These are phyloP conservation scores for Phytopythium aichiense DNA, from an alignment of 352 stramenopile genomes.

Conservation along the genomic window DNA sequence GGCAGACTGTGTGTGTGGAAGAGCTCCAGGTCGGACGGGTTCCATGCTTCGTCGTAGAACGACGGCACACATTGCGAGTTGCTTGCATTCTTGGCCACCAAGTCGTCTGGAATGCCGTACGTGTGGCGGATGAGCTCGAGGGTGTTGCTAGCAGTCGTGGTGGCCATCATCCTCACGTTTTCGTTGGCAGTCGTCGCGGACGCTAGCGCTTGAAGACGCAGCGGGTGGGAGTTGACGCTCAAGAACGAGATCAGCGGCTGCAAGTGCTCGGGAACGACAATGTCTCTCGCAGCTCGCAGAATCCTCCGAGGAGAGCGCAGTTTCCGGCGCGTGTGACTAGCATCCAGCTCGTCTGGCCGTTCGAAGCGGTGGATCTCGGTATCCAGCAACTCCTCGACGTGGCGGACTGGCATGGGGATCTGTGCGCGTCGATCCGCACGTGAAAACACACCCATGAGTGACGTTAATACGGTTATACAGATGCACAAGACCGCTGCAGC, in stretches of 20 bases:
- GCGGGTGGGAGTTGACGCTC: slow-evolving; percentile 63
- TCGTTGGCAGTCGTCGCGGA: slow-evolving; percentile 16
- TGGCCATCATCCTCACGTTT: not conserved
- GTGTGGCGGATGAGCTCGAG: slow-evolving; percentile 44
- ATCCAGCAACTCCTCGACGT: slow-evolving; percentile 43
- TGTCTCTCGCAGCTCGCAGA: slow-evolving; percentile 27
- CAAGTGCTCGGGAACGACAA: slow-evolving; percentile 39
- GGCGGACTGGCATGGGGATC: slow-evolving; percentile 7
- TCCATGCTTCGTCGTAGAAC: slow-evolving; percentile 76
- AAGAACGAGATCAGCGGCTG: slow-evolving; percentile 50
- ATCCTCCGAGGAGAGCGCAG: slow-evolving; percentile 22
- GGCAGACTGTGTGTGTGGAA: slow-evolving; percentile 61
- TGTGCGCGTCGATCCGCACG: slow-evolving; percentile 31
- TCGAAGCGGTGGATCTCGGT: slow-evolving; percentile 53
- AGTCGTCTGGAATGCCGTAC: slow-evolving; percentile 64
- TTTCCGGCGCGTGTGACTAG: not conserved
- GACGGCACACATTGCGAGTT: slow-evolving; percentile 67
- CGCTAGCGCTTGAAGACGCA: slow-evolving; percentile 44
- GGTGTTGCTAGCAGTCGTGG: slow-evolving; percentile 15
- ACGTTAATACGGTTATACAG: not conserved
- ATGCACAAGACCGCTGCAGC: not conserved
- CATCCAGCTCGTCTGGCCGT: not conserved
- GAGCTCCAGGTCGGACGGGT: slow-evolving; percentile 38
- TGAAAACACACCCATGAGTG: not conserved
- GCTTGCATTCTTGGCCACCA: slow-evolving; percentile 59